These are phyloP conservation scores for Crithidia fasciculata DNA, from an alignment of 208 protist genomes.

Conservation along the genomic window DNA sequence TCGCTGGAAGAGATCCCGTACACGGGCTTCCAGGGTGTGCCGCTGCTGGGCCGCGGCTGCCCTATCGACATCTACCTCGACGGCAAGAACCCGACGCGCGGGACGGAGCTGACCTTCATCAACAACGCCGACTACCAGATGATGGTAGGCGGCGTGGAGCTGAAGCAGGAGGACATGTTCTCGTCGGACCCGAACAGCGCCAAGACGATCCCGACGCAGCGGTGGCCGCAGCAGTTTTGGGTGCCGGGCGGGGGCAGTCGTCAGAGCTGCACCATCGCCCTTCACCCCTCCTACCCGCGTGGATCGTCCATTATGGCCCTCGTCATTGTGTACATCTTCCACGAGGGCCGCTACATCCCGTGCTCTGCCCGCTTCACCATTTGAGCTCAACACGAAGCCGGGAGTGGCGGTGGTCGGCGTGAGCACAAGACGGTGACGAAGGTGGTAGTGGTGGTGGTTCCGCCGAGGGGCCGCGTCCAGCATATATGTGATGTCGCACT, in stretches of 20 bases:
- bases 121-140: slow-evolving; percentile 78
- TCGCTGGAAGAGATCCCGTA: slow-evolving; percentile 78
- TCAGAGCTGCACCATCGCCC: slow-evolving; percentile 70
- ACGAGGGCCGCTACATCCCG: slow-evolving; percentile 63
- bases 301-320: slow-evolving; percentile 77
- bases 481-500: not conserved
- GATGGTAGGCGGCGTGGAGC: slow-evolving; percentile 80
- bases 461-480: not conserved
- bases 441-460: too few species aligned
- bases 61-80: slow-evolving; percentile 89
- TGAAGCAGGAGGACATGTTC: slow-evolving; percentile 88
- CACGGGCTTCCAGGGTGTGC: slow-evolving; percentile 63
- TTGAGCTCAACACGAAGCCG: slow-evolving; percentile 19
- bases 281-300: slow-evolving; percentile 83
- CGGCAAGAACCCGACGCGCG: slow-evolving; percentile 79
- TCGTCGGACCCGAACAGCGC: slow-evolving; percentile 68
- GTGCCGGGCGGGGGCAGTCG: slow-evolving; percentile 60
- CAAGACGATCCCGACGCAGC: slow-evolving; percentile 79
- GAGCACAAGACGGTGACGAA: not conserved
- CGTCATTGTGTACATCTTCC: slow-evolving; percentile 76
- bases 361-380: slow-evolving; percentile 71
- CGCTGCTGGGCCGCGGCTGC: slow-evolving; percentile 72
- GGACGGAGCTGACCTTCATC: slow-evolving; percentile 84
- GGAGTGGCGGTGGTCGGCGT: too few species aligned
- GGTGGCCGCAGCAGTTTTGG: slow-evolving; percentile 82